Evolutionary conservation across 345 rosid genomes (phyloP).

Genomic region (Lenwebbia sp.): DNA sequence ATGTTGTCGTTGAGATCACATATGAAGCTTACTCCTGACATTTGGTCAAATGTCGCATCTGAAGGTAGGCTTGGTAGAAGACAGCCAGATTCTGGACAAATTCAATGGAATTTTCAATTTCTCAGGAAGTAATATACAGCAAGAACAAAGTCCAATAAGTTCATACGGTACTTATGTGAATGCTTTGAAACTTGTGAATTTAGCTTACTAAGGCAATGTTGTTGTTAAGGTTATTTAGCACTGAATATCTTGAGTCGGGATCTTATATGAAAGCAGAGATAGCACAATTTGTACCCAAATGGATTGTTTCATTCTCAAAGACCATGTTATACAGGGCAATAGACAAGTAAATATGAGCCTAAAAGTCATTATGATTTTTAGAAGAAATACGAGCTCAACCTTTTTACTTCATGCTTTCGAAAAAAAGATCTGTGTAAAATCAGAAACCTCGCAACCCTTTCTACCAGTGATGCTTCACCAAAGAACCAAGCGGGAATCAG

Average conservation of each 20-base stretch:
- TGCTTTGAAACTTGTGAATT: background rate
- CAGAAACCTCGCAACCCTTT: background rate
- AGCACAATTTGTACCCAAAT: background rate
- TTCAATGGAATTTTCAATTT: background rate
- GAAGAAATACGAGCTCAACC: background rate
- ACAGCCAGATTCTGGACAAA: conserved; percentile 37
- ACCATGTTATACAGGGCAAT: background rate
- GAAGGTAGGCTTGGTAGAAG: conserved; percentile 54
- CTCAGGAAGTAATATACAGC: background rate
- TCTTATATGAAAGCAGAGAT: background rate
- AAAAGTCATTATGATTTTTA: background rate
- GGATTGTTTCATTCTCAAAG: background rate
- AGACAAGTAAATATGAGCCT: background rate
- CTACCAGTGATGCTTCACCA: background rate
- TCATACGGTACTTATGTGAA: background rate
- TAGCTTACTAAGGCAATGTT: background rate
- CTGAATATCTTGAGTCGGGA: background rate
- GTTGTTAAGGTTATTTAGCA: background rate
- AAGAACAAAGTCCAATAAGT: background rate
- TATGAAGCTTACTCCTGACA: conserved; percentile 44
- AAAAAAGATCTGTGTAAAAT: background rate
- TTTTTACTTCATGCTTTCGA: background rate
- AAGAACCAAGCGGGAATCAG: background rate
- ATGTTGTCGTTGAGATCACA: conserved; percentile 58
- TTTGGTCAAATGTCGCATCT: conserved; percentile 35